These are phyloP conservation scores for Amanita muscaria DNA, from an alignment of 768 basidiomycete genomes.

Conservation along the genomic window DNA sequence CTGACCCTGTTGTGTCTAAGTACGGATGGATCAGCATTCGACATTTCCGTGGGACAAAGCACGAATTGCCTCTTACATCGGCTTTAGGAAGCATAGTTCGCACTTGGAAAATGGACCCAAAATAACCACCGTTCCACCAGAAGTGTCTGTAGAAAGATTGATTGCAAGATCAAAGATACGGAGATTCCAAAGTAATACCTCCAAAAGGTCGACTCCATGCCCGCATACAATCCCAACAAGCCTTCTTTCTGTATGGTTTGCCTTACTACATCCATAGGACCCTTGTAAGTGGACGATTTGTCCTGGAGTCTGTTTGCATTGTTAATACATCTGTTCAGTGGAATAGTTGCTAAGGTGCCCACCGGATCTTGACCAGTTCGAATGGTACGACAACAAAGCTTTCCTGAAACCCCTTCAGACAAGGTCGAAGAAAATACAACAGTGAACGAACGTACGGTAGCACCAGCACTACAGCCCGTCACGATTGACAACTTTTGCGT, in stretches of 20 bases:
- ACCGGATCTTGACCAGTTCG: slow-evolving; percentile 90
- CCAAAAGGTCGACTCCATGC: slow-evolving; percentile 99
- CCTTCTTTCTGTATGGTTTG: slow-evolving; percentile 75
- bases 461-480: slow-evolving; percentile 92
- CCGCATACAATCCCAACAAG: slow-evolving; percentile 77
- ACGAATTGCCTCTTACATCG: slow-evolving; percentile 49
- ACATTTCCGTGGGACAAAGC: too few relatives aligned
- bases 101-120: slow-evolving; percentile 86
- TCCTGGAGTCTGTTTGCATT: slow-evolving; percentile 65
- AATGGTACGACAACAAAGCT: slow-evolving; percentile 94
- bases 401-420: slow-evolving; percentile 36
- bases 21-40: too few relatives aligned
- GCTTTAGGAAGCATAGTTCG: slow-evolving; percentile 74
- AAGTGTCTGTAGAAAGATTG: slow-evolving; percentile 44
- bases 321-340: not conserved
- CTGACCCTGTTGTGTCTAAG: slow-evolving; percentile 54
- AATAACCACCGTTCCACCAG: slow-evolving; percentile 96
- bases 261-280: slow-evolving; percentile 86
- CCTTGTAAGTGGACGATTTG: slow-evolving; percentile 82
- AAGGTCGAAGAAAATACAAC: not conserved
- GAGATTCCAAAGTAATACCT: slow-evolving; percentile 42
- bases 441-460: slow-evolving; percentile 42
- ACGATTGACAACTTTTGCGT: slow-evolving; percentile 78
- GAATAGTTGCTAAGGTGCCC: slow-evolving; percentile 10
- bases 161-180: slow-evolving; percentile 4